Evolutionary conservation across 1,139 yeast species (phyloP), one percentile per base, ranked within the genome.

Genomic region (Yamadazyma membranifaciens): DNA sequence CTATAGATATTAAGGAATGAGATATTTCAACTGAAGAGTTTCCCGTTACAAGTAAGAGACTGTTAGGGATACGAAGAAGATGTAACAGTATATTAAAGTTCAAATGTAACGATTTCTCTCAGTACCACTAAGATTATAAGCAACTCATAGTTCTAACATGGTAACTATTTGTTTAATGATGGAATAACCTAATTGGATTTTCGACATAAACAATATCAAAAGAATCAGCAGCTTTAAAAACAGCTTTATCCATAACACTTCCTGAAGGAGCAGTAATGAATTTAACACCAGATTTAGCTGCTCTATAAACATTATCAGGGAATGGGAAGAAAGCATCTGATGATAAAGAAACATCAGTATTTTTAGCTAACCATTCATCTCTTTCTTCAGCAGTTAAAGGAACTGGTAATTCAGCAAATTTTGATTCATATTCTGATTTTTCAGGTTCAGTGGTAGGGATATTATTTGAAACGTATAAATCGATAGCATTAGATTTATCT

Each of bases 281-380:
- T 69, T 87, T 88, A 56, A 89, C 98, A 64, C 98, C 98, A 20
- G 95, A 85, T 73, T 87, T 83, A 42, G 83, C 96, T 47, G 98
- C 98, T 67, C 98, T 81, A 80, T 91, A 89, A 54, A 94, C 96
- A 60, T 94, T 92, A 69, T 92, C 98, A 51, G 98, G 95, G 92
- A 92, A 92, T 69, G 98, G 98, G 95, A 92, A 92, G 80, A 92
- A 92, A 31, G 98, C 98, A 65, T 92, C 98, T 3, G 97, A 88
- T 13, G 97, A 85, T 55, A 89, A 76, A 9, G 98, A 91, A 45
- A 94, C 98, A 55, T 87, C 82, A 45, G 71, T 78, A 62, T 88
- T 77, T 71, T 89, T 81, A 48, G 71, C 59, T 52, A 84, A 69
- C 98, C 98, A 92, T 56, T 87, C 96, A 50, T 72, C 70, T 70